phyloP scores from a whole-genome alignment of 805 yeast species.

The Yarrowia bubula region DNA sequence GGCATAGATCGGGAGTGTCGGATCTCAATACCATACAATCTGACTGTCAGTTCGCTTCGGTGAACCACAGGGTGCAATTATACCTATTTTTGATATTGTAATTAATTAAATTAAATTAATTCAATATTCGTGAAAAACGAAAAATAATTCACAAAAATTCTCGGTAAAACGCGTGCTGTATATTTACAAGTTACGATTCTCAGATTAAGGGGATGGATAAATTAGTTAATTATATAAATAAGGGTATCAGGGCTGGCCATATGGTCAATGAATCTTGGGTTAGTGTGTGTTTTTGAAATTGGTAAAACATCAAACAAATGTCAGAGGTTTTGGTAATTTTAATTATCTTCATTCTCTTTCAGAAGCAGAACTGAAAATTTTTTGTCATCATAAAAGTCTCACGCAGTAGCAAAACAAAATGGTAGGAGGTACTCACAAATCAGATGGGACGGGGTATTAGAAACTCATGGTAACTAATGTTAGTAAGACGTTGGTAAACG shows the following conservation, averaged over 20 bases:
- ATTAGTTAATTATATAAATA: not conserved
- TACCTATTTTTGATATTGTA: no score
- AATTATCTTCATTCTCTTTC: slow-evolving; percentile 80
- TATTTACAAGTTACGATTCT: not conserved
- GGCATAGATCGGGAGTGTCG: no score
- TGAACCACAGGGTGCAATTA: no score
- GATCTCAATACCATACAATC: no score
- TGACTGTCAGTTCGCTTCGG: no score
- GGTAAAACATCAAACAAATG: not conserved
- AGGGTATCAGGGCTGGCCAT: not conserved
- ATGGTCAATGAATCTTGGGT: slow-evolving; percentile 6
- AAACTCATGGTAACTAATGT: slow-evolving; percentile 1
- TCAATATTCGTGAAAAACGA: no score
- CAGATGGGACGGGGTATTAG: slow-evolving; percentile 24
- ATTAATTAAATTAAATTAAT: no score
- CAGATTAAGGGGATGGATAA: not conserved
- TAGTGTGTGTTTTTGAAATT: not conserved
- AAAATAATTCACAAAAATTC: no score
- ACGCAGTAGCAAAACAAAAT: not conserved
- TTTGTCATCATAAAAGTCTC: slow-evolving; percentile 56
- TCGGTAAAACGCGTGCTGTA: no score
- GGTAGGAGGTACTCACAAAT: slow-evolving; percentile 14
- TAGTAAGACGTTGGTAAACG: not conserved
- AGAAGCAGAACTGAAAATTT: slow-evolving; percentile 94
- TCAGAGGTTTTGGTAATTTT: slow-evolving; percentile 31